Evolutionary conservation across 2,329 filamentous ascomycete genomes (phyloP).

Genomic region (Teratosphaeria pseudoeucalypti): DNA sequence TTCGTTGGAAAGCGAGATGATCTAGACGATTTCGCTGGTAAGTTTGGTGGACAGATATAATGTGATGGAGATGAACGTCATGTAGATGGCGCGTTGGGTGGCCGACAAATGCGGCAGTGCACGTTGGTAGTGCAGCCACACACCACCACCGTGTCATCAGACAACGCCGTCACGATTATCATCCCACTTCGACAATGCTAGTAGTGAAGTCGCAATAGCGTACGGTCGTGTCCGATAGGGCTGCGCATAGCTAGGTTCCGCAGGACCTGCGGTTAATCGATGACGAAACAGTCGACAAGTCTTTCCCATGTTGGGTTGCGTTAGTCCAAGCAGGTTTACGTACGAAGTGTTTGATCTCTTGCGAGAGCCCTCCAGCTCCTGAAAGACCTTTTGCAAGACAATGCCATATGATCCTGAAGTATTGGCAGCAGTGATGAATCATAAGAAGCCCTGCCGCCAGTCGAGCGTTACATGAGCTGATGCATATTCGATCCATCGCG

Average conservation of each 20-base stretch:
- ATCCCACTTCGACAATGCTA: background rate
- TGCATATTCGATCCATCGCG: background rate
- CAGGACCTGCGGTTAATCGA: background rate
- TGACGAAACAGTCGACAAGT: background rate
- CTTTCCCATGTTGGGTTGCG: background rate
- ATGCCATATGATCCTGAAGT: background rate
- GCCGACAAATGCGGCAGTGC: background rate
- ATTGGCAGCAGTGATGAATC: background rate
- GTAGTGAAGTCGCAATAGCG: background rate
- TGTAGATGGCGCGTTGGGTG: background rate
- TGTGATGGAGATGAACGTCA: background rate
- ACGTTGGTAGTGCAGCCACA: background rate
- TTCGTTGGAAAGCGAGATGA: conserved; percentile 60
- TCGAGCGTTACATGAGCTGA: background rate
- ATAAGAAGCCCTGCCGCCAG: background rate
- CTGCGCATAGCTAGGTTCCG: background rate
- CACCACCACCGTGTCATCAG: background rate
- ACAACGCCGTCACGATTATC: background rate
- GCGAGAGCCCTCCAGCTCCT: no score
- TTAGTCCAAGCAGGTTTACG: background rate
- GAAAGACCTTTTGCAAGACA: no score
- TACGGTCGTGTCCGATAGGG: background rate
- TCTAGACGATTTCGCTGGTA: background rate
- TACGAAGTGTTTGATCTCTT: background rate
- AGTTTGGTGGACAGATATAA: background rate